These are phyloP conservation scores for carrot (Daucus carota) DNA, from an alignment of 129 eudicot species.

Conservation along the genomic window DNA sequence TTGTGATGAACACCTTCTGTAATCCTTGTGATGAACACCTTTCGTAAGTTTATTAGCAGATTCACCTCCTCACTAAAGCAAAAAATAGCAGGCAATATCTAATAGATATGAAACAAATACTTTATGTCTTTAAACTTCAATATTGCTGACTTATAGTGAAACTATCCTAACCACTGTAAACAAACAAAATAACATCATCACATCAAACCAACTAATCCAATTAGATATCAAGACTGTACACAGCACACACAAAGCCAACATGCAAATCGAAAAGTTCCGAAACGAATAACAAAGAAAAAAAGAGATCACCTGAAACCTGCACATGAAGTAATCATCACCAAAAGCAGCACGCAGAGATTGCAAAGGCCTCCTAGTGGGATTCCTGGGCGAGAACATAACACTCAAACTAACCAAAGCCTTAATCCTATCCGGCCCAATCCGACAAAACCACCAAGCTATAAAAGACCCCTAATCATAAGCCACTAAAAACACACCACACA, in stretches of 20 bases:
- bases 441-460: constrained; percentile 54
- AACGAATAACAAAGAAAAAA: too few relatives aligned
- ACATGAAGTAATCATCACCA: constrained; percentile 48
- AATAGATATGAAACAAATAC: too few relatives aligned
- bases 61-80: too few relatives aligned
- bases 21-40: too few relatives aligned
- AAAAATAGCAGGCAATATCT: too few relatives aligned
- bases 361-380: constrained; percentile 47
- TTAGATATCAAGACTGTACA: background rate
- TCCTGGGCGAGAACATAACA: constrained; percentile 52
- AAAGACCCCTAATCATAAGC: constrained; percentile 91
- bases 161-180: background rate
- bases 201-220: background rate
- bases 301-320: constrained; percentile 47
- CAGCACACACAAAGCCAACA: background rate
- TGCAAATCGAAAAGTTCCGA: background rate
- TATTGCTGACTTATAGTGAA: background rate
- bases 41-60: too few relatives aligned
- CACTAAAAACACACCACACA: constrained; percentile 64
- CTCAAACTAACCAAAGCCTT: constrained; percentile 56
- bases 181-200: too few relatives aligned
- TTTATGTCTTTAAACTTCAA: background rate
- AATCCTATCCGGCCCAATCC: constrained; percentile 57
- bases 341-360: constrained; percentile 37
- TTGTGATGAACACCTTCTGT: too few relatives aligned